Base-by-base conservation (phyloP, 1,284 basidiomycete species). In the Rhodotorula sp. region DNA sequence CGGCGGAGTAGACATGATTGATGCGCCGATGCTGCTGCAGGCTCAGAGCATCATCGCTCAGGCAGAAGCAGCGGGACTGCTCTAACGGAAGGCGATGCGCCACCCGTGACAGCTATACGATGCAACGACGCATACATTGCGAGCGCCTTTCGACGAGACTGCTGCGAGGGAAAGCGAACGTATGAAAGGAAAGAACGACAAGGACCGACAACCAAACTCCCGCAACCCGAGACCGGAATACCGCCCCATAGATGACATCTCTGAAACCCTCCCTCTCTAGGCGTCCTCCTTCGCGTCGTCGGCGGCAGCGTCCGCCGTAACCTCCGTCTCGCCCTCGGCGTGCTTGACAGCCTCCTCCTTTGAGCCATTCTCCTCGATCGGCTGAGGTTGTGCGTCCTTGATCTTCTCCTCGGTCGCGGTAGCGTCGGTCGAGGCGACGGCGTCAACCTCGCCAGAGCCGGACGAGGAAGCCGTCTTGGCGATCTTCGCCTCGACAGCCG, bases 1-100 rank as follows among this genome's bases (percentile, higher is more conserved):
- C 37, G 86, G 85, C 20, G 69, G 77, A 28, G 81, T 81, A 58
- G 87, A 88, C 77, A 94, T 94, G 92, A 92, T 97, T 61, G 94
- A 97, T 80, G 90, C 90, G 11, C 92, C 93, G 0, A 91, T 95
- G 88, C 30, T 62, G 9, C 24, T 62, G 16, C 61, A 62, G 53
- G 61, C 61, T 15, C 11, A 55, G 61, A 34, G 61, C 9, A 30
- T 62, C 2, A 15, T 62, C 10, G 61, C 24, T 15, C 37, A 28
- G 59, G 59, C 59, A 9, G 18, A 40, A 26, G 26, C 50, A 5
- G 50, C 40, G 10, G 40, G 34, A 7, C 13, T 53, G 31, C 24
- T 47, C 26, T n/a, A 44, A 22, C 6, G 16, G 24, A 34, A 34
- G 34, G 34, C 10, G 34, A 34, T 34, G 50, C 24, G 50, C 11